Percentiles rank a stretch among this genome's conserved stretches.
Conservation (phyloP, 1,284 basidiomycete species). For the Ustilago sp. region DNA sequence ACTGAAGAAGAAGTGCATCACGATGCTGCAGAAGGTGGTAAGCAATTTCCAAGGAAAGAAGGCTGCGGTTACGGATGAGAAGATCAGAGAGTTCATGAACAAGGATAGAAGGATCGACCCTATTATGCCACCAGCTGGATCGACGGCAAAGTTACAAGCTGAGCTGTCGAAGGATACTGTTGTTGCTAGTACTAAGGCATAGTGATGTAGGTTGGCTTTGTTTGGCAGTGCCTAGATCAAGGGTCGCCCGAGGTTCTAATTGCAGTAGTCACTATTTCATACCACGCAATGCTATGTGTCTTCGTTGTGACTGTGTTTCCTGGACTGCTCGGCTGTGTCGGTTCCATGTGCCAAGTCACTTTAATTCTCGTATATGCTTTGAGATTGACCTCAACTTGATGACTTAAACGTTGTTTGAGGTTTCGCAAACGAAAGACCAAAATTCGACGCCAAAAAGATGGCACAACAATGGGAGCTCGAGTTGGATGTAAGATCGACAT, state of each 20-base stretch:
- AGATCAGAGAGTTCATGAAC: constrained; percentile 86
- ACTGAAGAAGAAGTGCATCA: constrained; percentile 90
- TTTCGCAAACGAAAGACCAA: not conserved
- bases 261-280: not conserved
- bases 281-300: not conserved
- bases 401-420: not conserved
- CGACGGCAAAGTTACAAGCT: constrained; percentile 49
- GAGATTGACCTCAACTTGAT: too few relatives aligned
- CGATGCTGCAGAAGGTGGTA: constrained; percentile 84
- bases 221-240: not conserved
- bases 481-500: not conserved
- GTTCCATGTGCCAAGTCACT: too few relatives aligned
- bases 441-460: not conserved
- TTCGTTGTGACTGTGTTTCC: too few relatives aligned
- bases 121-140: constrained; percentile 42
- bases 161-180: constrained; percentile 41
- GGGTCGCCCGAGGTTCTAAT: not conserved
- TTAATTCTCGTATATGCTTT: too few relatives aligned
- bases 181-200: constrained; percentile 31
- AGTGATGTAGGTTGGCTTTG: not conserved
- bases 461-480: not conserved
- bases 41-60: constrained; percentile 89
- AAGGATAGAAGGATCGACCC: constrained; percentile 78
- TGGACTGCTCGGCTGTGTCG: too few relatives aligned
- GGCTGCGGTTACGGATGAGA: constrained; percentile 83